Evolutionary conservation across 176 grass and related monocot species (phyloP).

Genomic region (Hordeum marinum): DNA sequence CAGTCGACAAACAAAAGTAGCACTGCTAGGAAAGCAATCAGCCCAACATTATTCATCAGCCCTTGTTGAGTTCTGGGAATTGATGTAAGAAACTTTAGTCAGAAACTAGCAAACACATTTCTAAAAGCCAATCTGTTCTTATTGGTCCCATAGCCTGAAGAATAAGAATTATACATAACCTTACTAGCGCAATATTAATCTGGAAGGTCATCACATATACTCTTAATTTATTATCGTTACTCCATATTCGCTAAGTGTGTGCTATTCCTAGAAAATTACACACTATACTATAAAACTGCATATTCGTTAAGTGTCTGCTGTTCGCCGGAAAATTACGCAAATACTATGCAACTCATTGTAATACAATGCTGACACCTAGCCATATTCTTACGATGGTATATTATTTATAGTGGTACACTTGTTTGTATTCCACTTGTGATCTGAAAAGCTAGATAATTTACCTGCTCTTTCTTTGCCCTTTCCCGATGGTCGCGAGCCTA

Average conservation of each 20-base stretch:
- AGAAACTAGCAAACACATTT: conserved; percentile 32
- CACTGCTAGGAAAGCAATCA: conserved; percentile 53
- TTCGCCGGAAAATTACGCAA: neutral
- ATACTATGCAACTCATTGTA: neutral
- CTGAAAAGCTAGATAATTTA: conserved; percentile 14
- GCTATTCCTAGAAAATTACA: neutral
- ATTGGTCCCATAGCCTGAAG: neutral
- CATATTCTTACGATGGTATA: neutral
- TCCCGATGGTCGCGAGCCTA: conserved; percentile 40
- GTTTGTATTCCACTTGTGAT: neutral
- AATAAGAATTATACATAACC: neutral
- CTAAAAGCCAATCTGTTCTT: neutral
- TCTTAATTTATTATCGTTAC: neutral
- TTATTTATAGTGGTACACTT: neutral
- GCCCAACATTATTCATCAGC: conserved; percentile 67
- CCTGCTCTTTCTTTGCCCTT: conserved; percentile 53
- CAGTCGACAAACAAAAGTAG: conserved; percentile 89
- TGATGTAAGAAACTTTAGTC: conserved; percentile 48
- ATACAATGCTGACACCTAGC: neutral
- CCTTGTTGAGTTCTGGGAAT: conserved; percentile 71
- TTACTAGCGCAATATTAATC: neutral
- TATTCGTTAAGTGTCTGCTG: neutral
- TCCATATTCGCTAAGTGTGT: neutral
- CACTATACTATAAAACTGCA: neutral
- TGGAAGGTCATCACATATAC: neutral